These are phyloP conservation scores for Yamadazyma ubonensis DNA, from an alignment of 805 yeast genomes.

Conservation along the genomic window DNA sequence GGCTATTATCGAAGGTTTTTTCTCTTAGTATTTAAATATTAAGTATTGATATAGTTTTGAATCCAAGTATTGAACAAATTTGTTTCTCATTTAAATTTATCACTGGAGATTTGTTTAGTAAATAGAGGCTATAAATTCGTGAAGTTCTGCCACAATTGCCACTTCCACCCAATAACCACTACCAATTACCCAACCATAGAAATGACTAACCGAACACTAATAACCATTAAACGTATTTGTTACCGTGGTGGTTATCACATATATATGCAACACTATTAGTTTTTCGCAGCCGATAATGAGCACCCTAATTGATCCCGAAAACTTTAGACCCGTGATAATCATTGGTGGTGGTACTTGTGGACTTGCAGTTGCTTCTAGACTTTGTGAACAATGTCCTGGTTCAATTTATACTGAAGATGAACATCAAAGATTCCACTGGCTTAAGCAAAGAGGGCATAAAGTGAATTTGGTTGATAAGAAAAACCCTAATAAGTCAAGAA, in stretches of 20 bases:
- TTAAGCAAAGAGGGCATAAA: constrained; percentile 29
- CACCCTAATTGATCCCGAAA: constrained; percentile 13
- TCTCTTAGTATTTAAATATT: not conserved
- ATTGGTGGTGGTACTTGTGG: constrained; percentile 50
- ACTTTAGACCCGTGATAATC: constrained; percentile 37
- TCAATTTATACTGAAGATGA: constrained; percentile 38
- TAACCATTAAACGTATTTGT: constrained; percentile 2
- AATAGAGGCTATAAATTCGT: too few species aligned
- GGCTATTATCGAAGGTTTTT: constrained; percentile 51
- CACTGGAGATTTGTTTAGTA: too few species aligned
- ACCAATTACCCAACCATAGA: too few species aligned
- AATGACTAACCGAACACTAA: too few species aligned
- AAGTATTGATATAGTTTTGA: too few species aligned
- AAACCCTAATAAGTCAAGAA: constrained; percentile 9
- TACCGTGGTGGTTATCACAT: constrained; percentile 6
- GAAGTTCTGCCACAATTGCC: too few species aligned
- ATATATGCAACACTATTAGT: not conserved
- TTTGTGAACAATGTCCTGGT: constrained; percentile 43
- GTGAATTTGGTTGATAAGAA: constrained; percentile 24
- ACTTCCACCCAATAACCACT: too few species aligned
- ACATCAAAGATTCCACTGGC: constrained; percentile 42
- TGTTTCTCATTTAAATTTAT: too few species aligned
- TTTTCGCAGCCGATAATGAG: constrained; percentile 4
- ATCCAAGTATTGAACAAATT: too few species aligned
- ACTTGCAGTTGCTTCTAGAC: constrained; percentile 39